Base-by-base conservation (phyloP, 2,329 filamentous ascomycete genomes). In the Sarocladium brachiariae region DNA sequence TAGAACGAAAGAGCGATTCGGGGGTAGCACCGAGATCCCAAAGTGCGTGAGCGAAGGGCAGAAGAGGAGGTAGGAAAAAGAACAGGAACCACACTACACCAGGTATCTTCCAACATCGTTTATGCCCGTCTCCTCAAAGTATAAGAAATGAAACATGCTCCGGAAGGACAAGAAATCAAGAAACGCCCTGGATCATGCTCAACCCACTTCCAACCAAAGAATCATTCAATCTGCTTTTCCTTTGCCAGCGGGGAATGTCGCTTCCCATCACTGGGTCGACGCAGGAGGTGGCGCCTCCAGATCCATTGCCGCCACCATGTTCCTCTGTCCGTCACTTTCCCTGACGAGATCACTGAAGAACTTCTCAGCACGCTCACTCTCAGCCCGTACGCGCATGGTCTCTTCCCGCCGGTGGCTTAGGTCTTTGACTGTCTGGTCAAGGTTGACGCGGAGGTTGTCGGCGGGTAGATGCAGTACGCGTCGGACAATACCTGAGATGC, bases 321-420 rank as follows among this genome's bases (percentile, higher is more conserved):
- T 63, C 30, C 76, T 72, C 59, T 84, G 73, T 52, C 72, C 67
- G 18, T 72, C 71, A 54, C 77, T 82, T 58, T 83, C 77, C 53
- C 86, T 78, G 49, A 93, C 83, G 16, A 99, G 77, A 61, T 95
- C 93, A 49, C 81, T 74, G 66, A 99, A 99, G 71, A 95, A 97
- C 68, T 92, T 95, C 57, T 81, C 75, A 6, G 93, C 93, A 27
- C 89, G 83, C 63, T 95, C 86, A 62, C 89, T 93, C 70, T 97
- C 92, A 30, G 74, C 75, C 66, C 84, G 84, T 54, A 89, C 78
- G 71, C 93, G 95, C 63, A 80, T 76, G 8, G 89, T 93, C 63
- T 96, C 87, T 58, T 93, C 87, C 58, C 87, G 85, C 64, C 87
- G 86, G 51, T 75, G 71, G 54, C 81, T 84, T 10, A 97, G 80